Base-by-base conservation (phyloP, 306 rosid genomes). In the Mimosa pudica region DNA sequence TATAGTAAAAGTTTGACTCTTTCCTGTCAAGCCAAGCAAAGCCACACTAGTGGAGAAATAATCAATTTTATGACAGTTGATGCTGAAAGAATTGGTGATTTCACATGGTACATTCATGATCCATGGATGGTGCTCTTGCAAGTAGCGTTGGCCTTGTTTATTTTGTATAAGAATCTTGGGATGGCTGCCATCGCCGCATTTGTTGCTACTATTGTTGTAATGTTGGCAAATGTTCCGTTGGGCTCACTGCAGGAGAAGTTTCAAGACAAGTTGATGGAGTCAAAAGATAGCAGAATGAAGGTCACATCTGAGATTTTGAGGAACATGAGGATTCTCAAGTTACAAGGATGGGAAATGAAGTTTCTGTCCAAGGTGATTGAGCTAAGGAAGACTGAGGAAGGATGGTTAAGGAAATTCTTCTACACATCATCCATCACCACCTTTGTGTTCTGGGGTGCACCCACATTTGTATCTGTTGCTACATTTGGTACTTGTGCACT, bases 261-360 rank as follows among this genome's bases (percentile, higher is more conserved):
- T 76, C 92, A 88, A n/a, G 49, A 33, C 6, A 87, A 87, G 83
- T 47, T 90, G 76, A 88, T 88, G 94, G 83, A 85, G 18, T 87
- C 88, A 13, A 88, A 87, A 70, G 94, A 90, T 78, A 52, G 38
- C 24, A 80, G 92, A 75, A 90, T 88, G 88, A 90, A 87, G 66
- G 72, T 86, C 16, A 90, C 88, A 0, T 84, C 89, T 48, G 91
- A 88, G 89, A 65, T 84, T 62, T 81, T 90, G 14, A 90, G 89
- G 80, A 88, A 84, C 82, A 87, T 90, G 91, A 82, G 84, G 79
- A 87, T 90, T 71, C 88, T 90, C 73, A 88, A 90, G 75, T 80
- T 90, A 24, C 89, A 90, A 64, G 92, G 87, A 66, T 90, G 94
- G 94, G 94, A 90, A 67, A 88, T 85, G 88, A 90, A 84, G 85